Percentiles rank a stretch among this genome's conserved stretches.
Conservation (phyloP, 2,329 filamentous ascomycete species). For the Scedosporium boydii region DNA sequence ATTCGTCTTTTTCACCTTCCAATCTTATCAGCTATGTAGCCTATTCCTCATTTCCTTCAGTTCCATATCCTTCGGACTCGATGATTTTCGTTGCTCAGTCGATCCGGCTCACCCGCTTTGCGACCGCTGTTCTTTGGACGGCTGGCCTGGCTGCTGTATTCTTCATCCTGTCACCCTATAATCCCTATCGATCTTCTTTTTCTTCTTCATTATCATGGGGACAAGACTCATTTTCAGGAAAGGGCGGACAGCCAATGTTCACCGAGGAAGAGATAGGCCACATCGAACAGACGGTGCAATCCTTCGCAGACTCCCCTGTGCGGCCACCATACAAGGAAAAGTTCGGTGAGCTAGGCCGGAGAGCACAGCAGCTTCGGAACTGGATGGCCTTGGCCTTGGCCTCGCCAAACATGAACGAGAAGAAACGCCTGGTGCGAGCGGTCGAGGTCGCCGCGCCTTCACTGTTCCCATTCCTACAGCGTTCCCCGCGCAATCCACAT, state of each 20-base stretch:
- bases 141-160: not conserved
- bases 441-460: constrained; percentile 10
- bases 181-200: not conserved
- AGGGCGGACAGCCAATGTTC: not conserved
- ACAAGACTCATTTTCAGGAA: not conserved
- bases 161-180: not conserved
- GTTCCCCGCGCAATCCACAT: constrained; percentile 1
- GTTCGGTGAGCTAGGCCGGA: constrained; percentile 23
- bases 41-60: not conserved
- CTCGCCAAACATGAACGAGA: not conserved
- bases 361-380: constrained; percentile 13
- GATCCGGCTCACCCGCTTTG: not conserved
- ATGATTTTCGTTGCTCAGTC: not conserved
- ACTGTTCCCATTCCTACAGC: constrained; percentile 18
- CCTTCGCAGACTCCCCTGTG: constrained; percentile 20
- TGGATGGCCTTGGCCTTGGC: constrained; percentile 11
- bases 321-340: constrained; percentile 18
- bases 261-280: not conserved
- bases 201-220: not conserved
- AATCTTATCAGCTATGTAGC: not conserved
- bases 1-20: not conserved
- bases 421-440: not conserved
- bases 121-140: not conserved
- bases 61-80: not conserved
- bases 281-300: constrained; percentile 8